Conservation (phyloP, 805 yeast genomes). For the Ogataea corticis region DNA sequence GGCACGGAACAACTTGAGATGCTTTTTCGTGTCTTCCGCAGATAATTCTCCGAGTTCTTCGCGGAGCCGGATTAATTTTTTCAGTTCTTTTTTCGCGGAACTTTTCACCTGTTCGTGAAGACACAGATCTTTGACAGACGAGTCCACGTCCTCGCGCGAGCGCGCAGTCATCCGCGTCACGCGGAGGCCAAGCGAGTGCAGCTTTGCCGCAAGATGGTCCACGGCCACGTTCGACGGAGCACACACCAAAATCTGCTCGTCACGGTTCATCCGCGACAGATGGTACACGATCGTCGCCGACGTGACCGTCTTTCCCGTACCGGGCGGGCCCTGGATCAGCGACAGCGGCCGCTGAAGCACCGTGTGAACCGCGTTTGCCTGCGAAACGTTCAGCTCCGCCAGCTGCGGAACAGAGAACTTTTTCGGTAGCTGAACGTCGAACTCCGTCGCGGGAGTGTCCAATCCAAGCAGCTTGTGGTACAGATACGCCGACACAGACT, state of each 20-base stretch:
- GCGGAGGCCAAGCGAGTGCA: constrained; percentile 67
- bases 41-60: constrained; percentile 71
- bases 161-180: constrained; percentile 79
- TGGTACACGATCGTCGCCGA: constrained; percentile 87
- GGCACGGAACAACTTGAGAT: constrained; percentile 40
- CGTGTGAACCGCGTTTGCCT: constrained; percentile 69
- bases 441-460: constrained; percentile 63
- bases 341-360: constrained; percentile 74
- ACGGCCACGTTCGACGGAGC: constrained; percentile 79
- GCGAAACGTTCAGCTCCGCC: constrained; percentile 74
- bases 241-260: constrained; percentile 75
- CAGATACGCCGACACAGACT: constrained; percentile 70
- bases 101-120: constrained; percentile 53
- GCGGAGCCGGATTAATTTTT: constrained; percentile 56
- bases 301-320: constrained; percentile 94
- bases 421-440: constrained; percentile 61
- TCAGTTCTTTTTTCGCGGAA: constrained; percentile 55
- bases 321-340: constrained; percentile 94
- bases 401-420: constrained; percentile 65
- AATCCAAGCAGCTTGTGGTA: constrained; percentile 82
- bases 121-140: constrained; percentile 56
- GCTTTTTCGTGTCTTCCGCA: constrained; percentile 49
- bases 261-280: constrained; percentile 53
- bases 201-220: constrained; percentile 80
- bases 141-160: constrained; percentile 78